Conservation (phyloP, 768 basidiomycete species). For the Macrolepiota fuliginosa region DNA sequence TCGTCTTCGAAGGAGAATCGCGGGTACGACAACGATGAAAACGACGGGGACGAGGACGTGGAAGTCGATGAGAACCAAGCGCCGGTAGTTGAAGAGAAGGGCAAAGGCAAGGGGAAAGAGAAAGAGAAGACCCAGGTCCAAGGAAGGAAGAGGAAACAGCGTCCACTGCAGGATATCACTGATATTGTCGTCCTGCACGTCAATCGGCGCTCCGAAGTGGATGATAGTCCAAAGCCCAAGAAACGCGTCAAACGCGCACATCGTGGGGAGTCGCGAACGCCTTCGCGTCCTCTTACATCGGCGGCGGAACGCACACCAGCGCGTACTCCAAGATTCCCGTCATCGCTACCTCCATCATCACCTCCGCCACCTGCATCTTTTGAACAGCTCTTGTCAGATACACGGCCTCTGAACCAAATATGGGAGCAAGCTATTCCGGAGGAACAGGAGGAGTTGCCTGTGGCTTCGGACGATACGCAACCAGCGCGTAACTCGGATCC, state of each 20-base stretch:
- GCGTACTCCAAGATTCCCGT: slow-evolving; percentile 16
- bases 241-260: slow-evolving; percentile 3
- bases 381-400: background rate
- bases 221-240: background rate
- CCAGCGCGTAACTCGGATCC: slow-evolving; percentile 41
- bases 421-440: slow-evolving; percentile 18
- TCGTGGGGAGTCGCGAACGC: slow-evolving; percentile 2
- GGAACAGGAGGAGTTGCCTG: slow-evolving; percentile 9
- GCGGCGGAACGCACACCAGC: background rate
- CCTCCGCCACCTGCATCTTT: slow-evolving; percentile 24
- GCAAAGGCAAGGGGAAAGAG: slow-evolving; percentile 23
- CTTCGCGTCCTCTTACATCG: background rate
- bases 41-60: slow-evolving; percentile 2
- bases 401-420: slow-evolving; percentile 12
- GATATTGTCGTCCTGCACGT: slow-evolving; percentile 5
- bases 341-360: slow-evolving; percentile 35
- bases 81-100: background rate
- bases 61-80: background rate
- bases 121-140: slow-evolving; percentile 9
- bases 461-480: slow-evolving; percentile 16
- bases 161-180: slow-evolving; percentile 34
- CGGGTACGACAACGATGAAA: slow-evolving; percentile 1
- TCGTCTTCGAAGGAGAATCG: slow-evolving; percentile 13
- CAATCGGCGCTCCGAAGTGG: slow-evolving; percentile 1
- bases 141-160: slow-evolving; percentile 25